Conservation (phyloP, 2,329 filamentous ascomycete genomes). For the Pestalotiopsis sp. region DNA sequence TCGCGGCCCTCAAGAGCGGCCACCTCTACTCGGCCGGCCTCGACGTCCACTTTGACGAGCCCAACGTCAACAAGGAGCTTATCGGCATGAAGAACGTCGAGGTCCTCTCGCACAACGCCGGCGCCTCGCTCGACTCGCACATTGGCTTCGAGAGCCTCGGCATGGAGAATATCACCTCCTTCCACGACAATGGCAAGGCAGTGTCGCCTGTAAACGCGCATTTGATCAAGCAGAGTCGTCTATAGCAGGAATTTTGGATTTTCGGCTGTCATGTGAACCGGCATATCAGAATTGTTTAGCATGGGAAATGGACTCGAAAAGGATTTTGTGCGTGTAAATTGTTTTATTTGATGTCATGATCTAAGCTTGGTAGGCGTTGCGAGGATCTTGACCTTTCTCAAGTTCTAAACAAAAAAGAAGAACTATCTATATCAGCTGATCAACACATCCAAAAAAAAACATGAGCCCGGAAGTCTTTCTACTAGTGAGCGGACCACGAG, state of each 20-base stretch:
- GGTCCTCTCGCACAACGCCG: slow-evolving; percentile 10
- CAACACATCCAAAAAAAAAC: neutral
- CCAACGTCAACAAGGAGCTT: slow-evolving; percentile 11
- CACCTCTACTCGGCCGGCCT: slow-evolving; percentile 10
- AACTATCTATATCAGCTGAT: too few species aligned
- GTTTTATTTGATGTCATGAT: neutral
- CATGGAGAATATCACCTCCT: slow-evolving; percentile 10
- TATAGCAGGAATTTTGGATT: neutral
- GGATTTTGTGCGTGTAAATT: neutral
- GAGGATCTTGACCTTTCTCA: too few species aligned
- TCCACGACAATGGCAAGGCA: slow-evolving; percentile 7
- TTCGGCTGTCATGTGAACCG: neutral
- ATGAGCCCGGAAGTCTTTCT: neutral
- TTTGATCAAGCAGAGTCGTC: slow-evolving; percentile 8
- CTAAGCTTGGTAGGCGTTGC: too few species aligned
- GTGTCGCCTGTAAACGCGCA: slow-evolving; percentile 10
- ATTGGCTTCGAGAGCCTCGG: slow-evolving; percentile 10
- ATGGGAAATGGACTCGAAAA: neutral
- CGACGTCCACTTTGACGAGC: slow-evolving; percentile 11
- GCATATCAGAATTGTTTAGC: neutral
- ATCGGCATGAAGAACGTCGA: slow-evolving; percentile 11
- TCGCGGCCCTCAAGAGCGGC: slow-evolving; percentile 1
- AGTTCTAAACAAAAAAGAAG: too few species aligned
- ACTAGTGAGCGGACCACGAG: neutral
- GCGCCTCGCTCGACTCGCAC: slow-evolving; percentile 10